phyloP scores from a whole-genome alignment of 768 basidiomycete genomes.

The Leccinum uliginosum region DNA sequence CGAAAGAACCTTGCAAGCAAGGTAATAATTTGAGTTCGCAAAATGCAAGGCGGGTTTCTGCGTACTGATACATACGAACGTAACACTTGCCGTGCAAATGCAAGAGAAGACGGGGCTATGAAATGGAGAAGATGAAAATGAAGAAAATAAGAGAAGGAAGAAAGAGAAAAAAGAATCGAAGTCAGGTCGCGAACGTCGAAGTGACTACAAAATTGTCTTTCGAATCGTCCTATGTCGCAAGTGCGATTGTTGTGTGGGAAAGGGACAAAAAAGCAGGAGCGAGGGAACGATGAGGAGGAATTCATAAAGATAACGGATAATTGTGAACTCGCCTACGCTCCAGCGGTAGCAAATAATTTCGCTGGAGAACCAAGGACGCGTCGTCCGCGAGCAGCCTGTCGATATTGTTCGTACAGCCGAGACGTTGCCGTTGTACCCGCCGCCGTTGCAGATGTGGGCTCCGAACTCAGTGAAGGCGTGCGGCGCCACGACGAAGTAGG shows the following conservation, averaged over 20 bases:
- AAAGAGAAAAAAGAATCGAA: conserved; percentile 11
- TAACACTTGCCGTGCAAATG: conserved; percentile 9
- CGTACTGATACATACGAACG: conserved; percentile 32
- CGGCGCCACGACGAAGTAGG: conserved; percentile 33
- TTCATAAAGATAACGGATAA: conserved; percentile 5
- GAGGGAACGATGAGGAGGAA: too few species aligned
- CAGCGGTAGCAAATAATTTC: conserved; percentile 44
- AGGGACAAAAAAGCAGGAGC: background rate
- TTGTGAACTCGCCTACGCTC: conserved; percentile 23
- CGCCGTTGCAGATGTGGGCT: conserved; percentile 22
- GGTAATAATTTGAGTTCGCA: conserved; percentile 21
- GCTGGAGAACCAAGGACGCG: conserved; percentile 52
- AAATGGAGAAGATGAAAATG: background rate
- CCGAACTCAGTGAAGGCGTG: conserved; percentile 36
- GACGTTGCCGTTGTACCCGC: too few species aligned
- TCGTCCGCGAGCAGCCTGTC: conserved; percentile 35
- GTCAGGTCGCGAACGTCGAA: conserved; percentile 21
- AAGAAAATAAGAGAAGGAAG: background rate
- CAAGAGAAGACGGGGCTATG: too few species aligned
- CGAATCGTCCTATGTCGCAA: conserved; percentile 16
- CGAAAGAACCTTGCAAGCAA: too few species aligned
- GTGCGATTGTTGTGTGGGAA: conserved; percentile 6
- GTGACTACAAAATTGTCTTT: conserved; percentile 15
- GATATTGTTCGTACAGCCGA: conserved; percentile 31
- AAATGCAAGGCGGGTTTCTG: conserved; percentile 13